Evolutionary conservation across 805 yeast species (phyloP), one percentile per base, ranked within the genome.

Genomic region (Cyberlindnera euphorbiae): DNA sequence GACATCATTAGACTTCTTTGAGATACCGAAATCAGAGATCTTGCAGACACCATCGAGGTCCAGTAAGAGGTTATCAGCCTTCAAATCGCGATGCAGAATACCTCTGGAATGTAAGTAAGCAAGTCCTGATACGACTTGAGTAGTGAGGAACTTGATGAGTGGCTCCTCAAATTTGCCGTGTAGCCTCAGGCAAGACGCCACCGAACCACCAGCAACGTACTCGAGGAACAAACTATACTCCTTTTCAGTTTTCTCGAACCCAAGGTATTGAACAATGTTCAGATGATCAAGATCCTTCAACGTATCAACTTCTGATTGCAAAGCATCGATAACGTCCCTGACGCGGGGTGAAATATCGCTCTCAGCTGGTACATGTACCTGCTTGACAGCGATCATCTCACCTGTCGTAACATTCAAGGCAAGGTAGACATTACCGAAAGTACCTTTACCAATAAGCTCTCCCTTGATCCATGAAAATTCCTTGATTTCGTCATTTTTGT

Each of bases 381-480:
- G 98, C 55, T 93, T 93, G 3, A 93, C 98, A 0, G 99, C 99
- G 65, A 93, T 82, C 95, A 93, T 88, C 53, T 93, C 99, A 36
- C 97, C 97, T 0, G 96, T 87, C 1, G 97, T 93, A 13, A 88
- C 89, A 59, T 93, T 93, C 53, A 93, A 69, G 1, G 96, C 97
- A 38, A 93, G 67, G 54, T 73, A 90, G 1, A 93, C 99, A 25
- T 85, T 80, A 8, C 98, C 99, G 66, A 89, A 93, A 1, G 97
- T 89, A 0, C 99, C 99, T 40, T 86, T 77, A 0, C 99, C 99
- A 39, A 93, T 87, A 44, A 93, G 67, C 53, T 89, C 97, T 69
- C 99, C 99, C 55, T 87, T 87, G 33, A 94, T 82, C 99, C 99
- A 93, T 0, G 94, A 94, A 64, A 88, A 90, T 60, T 89, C 95